These are phyloP conservation scores for Penicillium steckii DNA, from an alignment of 495 filamentous ascomycete genomes.

Conservation along the genomic window DNA sequence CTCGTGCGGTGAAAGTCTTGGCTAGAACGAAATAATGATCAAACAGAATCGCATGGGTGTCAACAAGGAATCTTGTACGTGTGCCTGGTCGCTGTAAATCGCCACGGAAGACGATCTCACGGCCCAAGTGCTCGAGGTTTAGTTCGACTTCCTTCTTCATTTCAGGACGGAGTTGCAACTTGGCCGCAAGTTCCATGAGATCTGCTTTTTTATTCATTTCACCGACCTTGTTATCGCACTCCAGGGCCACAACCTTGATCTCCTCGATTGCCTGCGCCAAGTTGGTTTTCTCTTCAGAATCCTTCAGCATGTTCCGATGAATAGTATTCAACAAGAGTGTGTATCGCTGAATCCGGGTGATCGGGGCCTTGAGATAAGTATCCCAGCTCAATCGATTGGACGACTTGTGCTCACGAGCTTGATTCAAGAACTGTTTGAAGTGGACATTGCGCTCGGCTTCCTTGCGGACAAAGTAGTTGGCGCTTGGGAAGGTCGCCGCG, in stretches of 20 bases:
- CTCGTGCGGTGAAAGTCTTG: conserved; percentile 69
- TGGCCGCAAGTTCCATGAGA: conserved; percentile 77
- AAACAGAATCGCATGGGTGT: conserved; percentile 89
- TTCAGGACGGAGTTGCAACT: conserved; percentile 78
- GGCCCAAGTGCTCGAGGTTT: conserved; percentile 86
- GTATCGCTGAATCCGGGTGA: conserved; percentile 90
- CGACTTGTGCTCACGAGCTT: conserved; percentile 73
- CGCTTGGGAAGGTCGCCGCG: conserved; percentile 81
- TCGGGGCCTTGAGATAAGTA: conserved; percentile 89
- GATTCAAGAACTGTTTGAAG: conserved; percentile 83
- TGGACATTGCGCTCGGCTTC: conserved; percentile 82
- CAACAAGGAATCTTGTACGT: conserved; percentile 82
- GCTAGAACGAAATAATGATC: conserved; percentile 95
- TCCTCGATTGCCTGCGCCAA: conserved; percentile 88
- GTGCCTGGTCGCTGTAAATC: conserved; percentile 86
- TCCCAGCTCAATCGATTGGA: conserved; percentile 89
- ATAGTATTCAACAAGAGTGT: conserved; percentile 80
- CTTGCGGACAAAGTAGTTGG: conserved; percentile 77
- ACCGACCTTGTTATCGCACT: conserved; percentile 92
- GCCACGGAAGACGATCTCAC: conserved; percentile 84
- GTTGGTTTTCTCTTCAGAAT: conserved; percentile 89
- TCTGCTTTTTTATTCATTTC: conserved; percentile 93
- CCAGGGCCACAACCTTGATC: conserved; percentile 84
- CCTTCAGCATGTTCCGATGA: conserved; percentile 75
- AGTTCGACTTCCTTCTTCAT: conserved; percentile 83